These are phyloP conservation scores for Chlorophyllum brunneum DNA, from an alignment of 768 basidiomycete species.

Conservation along the genomic window DNA sequence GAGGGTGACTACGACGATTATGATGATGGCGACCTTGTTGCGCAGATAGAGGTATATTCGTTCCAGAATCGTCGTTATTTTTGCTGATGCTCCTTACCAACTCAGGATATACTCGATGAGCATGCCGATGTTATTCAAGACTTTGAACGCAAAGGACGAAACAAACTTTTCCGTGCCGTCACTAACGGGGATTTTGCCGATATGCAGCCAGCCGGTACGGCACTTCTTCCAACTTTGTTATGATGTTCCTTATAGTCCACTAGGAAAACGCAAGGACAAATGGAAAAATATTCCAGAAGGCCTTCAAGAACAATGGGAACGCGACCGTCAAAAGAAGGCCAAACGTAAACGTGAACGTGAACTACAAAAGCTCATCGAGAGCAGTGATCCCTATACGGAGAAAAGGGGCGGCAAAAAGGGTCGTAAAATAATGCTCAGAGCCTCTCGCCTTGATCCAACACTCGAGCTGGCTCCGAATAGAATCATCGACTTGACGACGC, in stretches of 20 bases:
- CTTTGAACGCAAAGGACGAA: slow-evolving; percentile 44
- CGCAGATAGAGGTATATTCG: slow-evolving; percentile 47
- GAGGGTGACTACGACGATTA: slow-evolving; percentile 38
- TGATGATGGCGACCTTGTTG: slow-evolving; percentile 56
- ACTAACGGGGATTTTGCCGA: slow-evolving; percentile 48
- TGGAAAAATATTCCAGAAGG: slow-evolving; percentile 49
- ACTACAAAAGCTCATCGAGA: slow-evolving; percentile 48
- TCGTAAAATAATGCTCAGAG: slow-evolving; percentile 61
- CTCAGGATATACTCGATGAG: neutral
- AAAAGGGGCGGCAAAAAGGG: slow-evolving; percentile 69
- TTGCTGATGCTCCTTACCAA: neutral
- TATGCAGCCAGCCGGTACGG: slow-evolving; percentile 50
- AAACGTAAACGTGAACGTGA: slow-evolving; percentile 63
- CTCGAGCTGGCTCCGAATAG: slow-evolving; percentile 43
- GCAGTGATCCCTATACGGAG: slow-evolving; percentile 58
- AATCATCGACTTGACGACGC: slow-evolving; percentile 60
- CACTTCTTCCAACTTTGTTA: neutral
- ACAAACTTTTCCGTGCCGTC: slow-evolving; percentile 58
- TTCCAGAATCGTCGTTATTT: neutral
- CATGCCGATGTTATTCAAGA: slow-evolving; percentile 23
- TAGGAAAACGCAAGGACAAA: slow-evolving; percentile 49
- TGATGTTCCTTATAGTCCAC: neutral
- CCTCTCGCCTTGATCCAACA: slow-evolving; percentile 37
- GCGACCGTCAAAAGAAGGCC: slow-evolving; percentile 82
- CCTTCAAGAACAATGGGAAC: slow-evolving; percentile 69